A percentile compares a stretch with the other conserved stretches of the same genome.
Evolutionary conservation across 805 yeast genomes (phyloP).

Genomic region (Yarrowia sp.): DNA sequence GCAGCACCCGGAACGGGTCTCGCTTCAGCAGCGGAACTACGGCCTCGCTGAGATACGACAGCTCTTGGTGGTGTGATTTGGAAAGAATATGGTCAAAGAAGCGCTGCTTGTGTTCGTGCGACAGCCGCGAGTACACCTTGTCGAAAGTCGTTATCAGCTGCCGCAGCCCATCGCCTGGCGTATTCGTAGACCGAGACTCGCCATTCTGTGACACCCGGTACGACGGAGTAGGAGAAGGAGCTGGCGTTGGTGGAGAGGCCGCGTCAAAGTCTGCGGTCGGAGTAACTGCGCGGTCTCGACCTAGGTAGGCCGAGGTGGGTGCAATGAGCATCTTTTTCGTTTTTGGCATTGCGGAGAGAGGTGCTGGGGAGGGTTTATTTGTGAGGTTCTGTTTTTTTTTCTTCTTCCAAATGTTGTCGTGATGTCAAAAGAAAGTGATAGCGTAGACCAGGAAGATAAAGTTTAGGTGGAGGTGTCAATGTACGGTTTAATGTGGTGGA

Average conservation of each 20-base stretch:
- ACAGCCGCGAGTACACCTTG: slow-evolving; percentile 9
- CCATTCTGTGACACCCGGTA: slow-evolving; percentile 18
- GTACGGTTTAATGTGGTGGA: too few species aligned
- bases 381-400: too few species aligned
- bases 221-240: slow-evolving; percentile 31
- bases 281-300: slow-evolving; percentile 24
- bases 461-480: slow-evolving; percentile 26
- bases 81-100: slow-evolving; percentile 20
- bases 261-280: slow-evolving; percentile 27
- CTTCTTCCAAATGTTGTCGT: not conserved
- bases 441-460: slow-evolving; percentile 21
- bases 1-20: slow-evolving; percentile 61
- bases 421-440: slow-evolving; percentile 11
- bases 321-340: slow-evolving; percentile 31
- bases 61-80: slow-evolving; percentile 39
- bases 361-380: slow-evolving; percentile 3
- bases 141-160: slow-evolving; percentile 8
- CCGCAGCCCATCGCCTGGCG: slow-evolving; percentile 9
- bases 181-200: not conserved
- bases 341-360: slow-evolving; percentile 12
- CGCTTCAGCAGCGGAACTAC: slow-evolving; percentile 52
- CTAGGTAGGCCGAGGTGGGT: slow-evolving; percentile 30
- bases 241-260: slow-evolving; percentile 38
- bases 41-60: slow-evolving; percentile 45
- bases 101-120: slow-evolving; percentile 15